Evolutionary conservation across 2,329 filamentous ascomycete genomes (phyloP), one percentile per base, ranked within the genome.

Genomic region (Chlorencoelia australis): DNA sequence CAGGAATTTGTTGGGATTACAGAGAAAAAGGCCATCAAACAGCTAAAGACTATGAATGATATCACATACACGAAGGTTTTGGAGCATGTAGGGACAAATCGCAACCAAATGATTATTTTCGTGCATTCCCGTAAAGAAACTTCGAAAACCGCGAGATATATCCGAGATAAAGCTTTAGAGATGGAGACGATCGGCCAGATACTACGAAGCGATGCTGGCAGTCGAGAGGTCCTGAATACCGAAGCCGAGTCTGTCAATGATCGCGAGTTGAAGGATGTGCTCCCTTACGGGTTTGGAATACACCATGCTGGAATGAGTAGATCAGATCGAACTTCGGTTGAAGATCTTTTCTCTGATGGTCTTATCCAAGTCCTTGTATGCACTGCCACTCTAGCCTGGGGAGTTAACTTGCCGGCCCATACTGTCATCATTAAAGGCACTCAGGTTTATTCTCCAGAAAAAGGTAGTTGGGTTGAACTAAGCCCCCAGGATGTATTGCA

Each of bases 381-480:
- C 62, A 98, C 91, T 25, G 89, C 93, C 25, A 98, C 91, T n/a
- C 69, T 98, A 35, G 91, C 91, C 16, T 98, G 91, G 91, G 91
- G 91, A 75, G 91, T 98, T 56, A 98, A 98, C 61, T 65, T 98
- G 55, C 91, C 91, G 4, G 91, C 91, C 2, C 91, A 98, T 56
- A 96, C 91, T 1, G 91, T 98, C 54, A 89, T 98, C 56, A 98
- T 98, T 67, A 98, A 98, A 63, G 91, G 91, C 37, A 98, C 91
- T 1, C 87, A 94, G 55, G 82, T 98, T 14, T 98, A 98, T 63
- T 96, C 91, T 0, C 91, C 91, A 0, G 91, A 98, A 58, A 96
- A 95, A 66, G 91, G 91, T 66, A 91, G 84, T 59, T 98, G 91
- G 89, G 88, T 98, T 14, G 93, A 98, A 58, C 64, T 98, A 36